Conservation (phyloP, 192 early-diverging fungal genomes). For the Phlyctochytrium bullatum region DNA sequence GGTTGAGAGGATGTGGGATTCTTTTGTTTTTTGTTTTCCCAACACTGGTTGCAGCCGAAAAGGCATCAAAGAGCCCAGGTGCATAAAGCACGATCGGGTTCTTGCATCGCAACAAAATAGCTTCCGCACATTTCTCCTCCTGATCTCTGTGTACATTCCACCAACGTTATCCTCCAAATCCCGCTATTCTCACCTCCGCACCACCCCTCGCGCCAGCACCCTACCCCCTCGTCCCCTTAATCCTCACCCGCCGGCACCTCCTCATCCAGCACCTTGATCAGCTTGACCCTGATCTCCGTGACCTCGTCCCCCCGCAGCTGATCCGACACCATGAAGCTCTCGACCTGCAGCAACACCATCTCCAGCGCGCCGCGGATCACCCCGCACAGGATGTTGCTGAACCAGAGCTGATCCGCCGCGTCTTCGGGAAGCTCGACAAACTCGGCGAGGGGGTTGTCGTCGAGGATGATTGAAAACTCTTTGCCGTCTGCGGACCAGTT, state of each 20-base stretch:
- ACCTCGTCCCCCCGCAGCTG: constrained; percentile 80
- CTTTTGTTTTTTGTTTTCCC: no score
- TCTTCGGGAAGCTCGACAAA: constrained; percentile 95
- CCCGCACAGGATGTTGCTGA: constrained; percentile 93
- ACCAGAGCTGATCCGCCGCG: constrained; percentile 78
- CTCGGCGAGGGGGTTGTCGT: constrained; percentile 96
- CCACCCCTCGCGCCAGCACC: no score
- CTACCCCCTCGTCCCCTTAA: no score
- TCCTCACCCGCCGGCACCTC: constrained; percentile 86
- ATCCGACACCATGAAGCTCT: constrained; percentile 81
- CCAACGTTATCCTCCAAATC: no score
- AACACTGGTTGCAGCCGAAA: no score
- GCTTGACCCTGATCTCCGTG: constrained; percentile 89
- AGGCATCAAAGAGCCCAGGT: no score
- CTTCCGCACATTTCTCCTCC: no score
- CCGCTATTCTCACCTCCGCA: no score
- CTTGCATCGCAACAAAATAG: no score
- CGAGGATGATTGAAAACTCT: constrained; percentile 91
- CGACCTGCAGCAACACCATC: constrained; percentile 92
- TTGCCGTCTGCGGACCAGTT: constrained; percentile 78
- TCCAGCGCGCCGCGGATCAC: constrained; percentile 92
- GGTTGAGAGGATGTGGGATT: not conserved
- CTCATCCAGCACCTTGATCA: constrained; percentile 88
- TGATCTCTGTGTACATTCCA: no score
- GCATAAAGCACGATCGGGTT: no score